Evolutionary conservation across 495 filamentous ascomycete genomes (phyloP).

Genomic region (Endocarpon pusillum): DNA sequence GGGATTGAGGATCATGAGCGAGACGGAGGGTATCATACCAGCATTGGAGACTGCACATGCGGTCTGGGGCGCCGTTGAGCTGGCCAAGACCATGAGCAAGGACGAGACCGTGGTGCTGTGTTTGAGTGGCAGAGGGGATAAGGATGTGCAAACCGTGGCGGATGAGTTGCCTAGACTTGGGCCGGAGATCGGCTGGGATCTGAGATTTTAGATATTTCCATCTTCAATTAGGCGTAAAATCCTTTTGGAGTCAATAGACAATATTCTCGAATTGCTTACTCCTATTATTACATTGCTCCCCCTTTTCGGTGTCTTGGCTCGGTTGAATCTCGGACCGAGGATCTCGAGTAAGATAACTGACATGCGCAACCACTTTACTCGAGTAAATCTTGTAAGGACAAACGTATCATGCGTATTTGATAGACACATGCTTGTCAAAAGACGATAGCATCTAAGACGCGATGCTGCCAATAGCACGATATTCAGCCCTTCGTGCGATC

Average conservation of each 20-base stretch:
- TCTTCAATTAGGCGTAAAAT: conserved; percentile 5
- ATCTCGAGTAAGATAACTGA: too few species aligned
- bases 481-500: conserved; percentile 30
- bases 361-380: too few species aligned
- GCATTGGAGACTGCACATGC: conserved; percentile 90
- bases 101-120: conserved; percentile 90
- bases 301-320: too few species aligned
- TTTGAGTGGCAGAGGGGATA: conserved; percentile 81
- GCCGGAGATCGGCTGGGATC: conserved; percentile 88
- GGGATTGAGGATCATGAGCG: conserved; percentile 69
- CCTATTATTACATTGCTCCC: too few species aligned
- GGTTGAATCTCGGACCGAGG: too few species aligned
- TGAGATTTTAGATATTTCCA: conserved; percentile 41
- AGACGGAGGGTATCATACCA: conserved; percentile 92
- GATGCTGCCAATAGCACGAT: conserved; percentile 28
- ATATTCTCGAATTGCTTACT: too few species aligned
- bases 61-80: conserved; percentile 69
- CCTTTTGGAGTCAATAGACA: too few species aligned
- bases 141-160: conserved; percentile 96
- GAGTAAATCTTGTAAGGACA: too few species aligned
- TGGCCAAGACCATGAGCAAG: conserved; percentile 82
- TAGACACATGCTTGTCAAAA: too few species aligned
- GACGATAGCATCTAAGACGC: too few species aligned
- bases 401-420: too few species aligned
- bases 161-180: conserved; percentile 82